Base-by-base conservation (phyloP, 2,329 filamentous ascomycete genomes). In the Cordyceps cicadae region DNA sequence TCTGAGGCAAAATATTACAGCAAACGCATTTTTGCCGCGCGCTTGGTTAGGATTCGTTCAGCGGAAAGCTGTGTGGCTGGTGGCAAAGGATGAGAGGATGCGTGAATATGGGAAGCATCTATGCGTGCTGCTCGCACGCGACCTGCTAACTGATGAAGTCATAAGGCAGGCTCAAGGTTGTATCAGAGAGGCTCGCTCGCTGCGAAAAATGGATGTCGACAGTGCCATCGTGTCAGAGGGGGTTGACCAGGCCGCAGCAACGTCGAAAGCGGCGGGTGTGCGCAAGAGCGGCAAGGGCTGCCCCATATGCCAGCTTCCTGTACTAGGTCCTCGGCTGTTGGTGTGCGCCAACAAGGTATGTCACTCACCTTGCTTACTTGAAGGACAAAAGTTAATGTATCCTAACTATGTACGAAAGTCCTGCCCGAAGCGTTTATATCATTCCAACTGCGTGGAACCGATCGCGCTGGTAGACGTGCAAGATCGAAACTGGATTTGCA, bases 101-200 rank as follows among this genome's bases (percentile, higher is more conserved):
- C 71, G 75, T 5, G 82, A 85, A 67, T 83, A 83, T 63, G 77
- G 79, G 51, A 83, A 83, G 65, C 82, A 85, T 64, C 66, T 79
- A 17, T 76, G 75, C 45, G 77, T 81, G 55, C 72, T 85, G 54
- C 72, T 83, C 45, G 77, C 78, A 2, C 73, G 80, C 48, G 73
- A 79, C 59, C 72, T 77, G 5, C 67, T 85, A 29, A 70, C 75
- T 5, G 78, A 81, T 51, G 64, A 72, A 3, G 76, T 72, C 24
- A 70, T 84, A 19, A 63, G 72, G 8, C 70, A 77, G 46, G 79
- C 78, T 0, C 71, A 79, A 15, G 65, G 66, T 37, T 66, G 76
- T 9, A 73, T 84, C 56, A 75, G 79, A 26, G 70, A 75, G 15
- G 77, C 76, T 9, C 58, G 58, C 12, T 41, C 51, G 7, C 43